Evolutionary conservation across 306 rosid species (phyloP).

Genomic region (Cicer chorassanicum): DNA sequence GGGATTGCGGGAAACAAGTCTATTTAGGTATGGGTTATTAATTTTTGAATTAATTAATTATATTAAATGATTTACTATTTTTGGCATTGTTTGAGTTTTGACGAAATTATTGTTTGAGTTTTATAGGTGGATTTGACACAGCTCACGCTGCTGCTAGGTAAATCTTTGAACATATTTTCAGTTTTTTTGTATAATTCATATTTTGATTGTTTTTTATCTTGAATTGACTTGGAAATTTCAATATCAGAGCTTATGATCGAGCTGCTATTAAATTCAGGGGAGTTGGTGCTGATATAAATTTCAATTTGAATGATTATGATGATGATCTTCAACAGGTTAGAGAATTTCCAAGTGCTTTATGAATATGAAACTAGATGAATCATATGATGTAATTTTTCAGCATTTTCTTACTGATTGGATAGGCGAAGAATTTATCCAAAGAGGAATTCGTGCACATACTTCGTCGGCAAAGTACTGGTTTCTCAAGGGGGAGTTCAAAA

Average conservation of each 20-base stretch:
- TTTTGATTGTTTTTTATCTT: slow-evolving; percentile 17
- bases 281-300: slow-evolving; percentile 95
- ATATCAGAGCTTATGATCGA: slow-evolving; percentile 88
- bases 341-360: slow-evolving; percentile 22
- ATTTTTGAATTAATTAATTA: slow-evolving; percentile 44
- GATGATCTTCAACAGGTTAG: slow-evolving; percentile 90
- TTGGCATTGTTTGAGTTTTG: slow-evolving; percentile 43
- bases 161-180: not conserved
- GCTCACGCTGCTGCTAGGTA: slow-evolving; percentile 99
- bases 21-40: slow-evolving; percentile 79
- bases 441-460: slow-evolving; percentile 96
- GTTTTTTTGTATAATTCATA: not conserved
- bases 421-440: slow-evolving; percentile 83
- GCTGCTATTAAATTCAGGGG: slow-evolving; percentile 98
- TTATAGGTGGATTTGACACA: slow-evolving; percentile 96
- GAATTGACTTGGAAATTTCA: slow-evolving; percentile 37
- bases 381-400: slow-evolving; percentile 13
- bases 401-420: slow-evolving; percentile 34
- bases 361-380: slow-evolving; percentile 20
- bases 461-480: slow-evolving; percentile 95
- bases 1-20: slow-evolving; percentile 99
- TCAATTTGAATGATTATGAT: slow-evolving; percentile 82
- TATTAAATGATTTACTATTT: slow-evolving; percentile 46
- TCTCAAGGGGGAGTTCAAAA: slow-evolving; percentile 94
- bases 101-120: slow-evolving; percentile 41